Percentiles rank a stretch among this genome's conserved stretches.
phyloP scores from a whole-genome alignment of 2,329 filamentous ascomycete genomes.

The Scedosporium boydii region DNA sequence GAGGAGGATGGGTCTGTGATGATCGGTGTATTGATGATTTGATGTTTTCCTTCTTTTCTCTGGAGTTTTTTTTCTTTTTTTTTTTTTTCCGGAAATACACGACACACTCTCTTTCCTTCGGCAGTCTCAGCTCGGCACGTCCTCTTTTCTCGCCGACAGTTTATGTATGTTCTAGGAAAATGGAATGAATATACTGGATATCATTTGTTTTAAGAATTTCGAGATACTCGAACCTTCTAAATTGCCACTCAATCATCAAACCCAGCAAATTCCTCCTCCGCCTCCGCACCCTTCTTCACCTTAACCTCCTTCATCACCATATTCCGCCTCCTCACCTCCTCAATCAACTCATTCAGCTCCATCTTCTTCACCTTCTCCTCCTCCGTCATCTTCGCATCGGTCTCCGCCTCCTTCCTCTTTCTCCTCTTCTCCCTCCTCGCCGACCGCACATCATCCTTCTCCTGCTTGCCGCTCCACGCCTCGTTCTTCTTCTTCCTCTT shows the following conservation, averaged over 20 bases:
- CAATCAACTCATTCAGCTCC: constrained; percentile 56
- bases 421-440: constrained; percentile 55
- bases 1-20: too few species aligned
- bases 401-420: constrained; percentile 54
- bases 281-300: constrained; percentile 14
- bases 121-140: too few species aligned
- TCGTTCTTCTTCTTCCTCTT: constrained; percentile 54
- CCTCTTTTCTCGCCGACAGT: too few species aligned
- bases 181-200: not conserved
- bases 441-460: constrained; percentile 53
- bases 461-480: constrained; percentile 65
- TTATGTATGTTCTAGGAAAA: not conserved
- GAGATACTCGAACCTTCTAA: not conserved
- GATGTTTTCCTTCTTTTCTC: too few species aligned
- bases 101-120: too few species aligned
- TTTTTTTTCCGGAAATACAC: too few species aligned
- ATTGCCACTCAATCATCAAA: constrained; percentile 36
- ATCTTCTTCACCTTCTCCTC: constrained; percentile 54
- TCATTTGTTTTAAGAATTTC: not conserved
- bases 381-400: constrained; percentile 56
- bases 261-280: constrained; percentile 47
- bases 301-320: constrained; percentile 18
- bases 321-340: constrained; percentile 52
- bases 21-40: too few species aligned
- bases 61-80: too few species aligned